These are phyloP conservation scores for Thelonectria olida DNA, from an alignment of 2,329 filamentous ascomycete genomes.

Conservation along the genomic window DNA sequence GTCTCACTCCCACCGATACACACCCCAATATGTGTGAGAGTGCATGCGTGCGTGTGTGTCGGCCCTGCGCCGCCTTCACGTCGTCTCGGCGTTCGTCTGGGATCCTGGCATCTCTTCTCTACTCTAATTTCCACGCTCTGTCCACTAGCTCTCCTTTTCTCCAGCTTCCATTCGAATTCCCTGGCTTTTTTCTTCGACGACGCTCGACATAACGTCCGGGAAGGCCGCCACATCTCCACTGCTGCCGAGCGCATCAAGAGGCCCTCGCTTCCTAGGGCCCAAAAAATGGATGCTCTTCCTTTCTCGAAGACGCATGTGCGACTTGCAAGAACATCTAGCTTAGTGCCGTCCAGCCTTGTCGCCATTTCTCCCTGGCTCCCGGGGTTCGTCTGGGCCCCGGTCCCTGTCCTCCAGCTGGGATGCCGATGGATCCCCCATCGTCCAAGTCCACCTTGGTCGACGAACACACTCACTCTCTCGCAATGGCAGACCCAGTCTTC, in stretches of 20 bases:
- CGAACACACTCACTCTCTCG: constrained; percentile 34
- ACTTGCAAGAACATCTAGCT: constrained; percentile 7
- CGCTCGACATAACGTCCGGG: constrained; percentile 7
- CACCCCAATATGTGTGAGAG: neutral
- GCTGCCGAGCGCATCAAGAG: constrained; percentile 3
- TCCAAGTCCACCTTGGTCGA: constrained; percentile 37
- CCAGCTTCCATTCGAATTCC: neutral
- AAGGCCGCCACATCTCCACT: constrained; percentile 13
- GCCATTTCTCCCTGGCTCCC: constrained; percentile 34
- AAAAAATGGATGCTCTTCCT: neutral
- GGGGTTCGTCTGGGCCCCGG: constrained; percentile 32
- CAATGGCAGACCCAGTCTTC: constrained; percentile 32
- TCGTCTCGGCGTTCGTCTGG: constrained; percentile 37
- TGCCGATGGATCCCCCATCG: constrained; percentile 28
- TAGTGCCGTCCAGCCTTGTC: constrained; percentile 22
- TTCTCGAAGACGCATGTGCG: constrained; percentile 4
- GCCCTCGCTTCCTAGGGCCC: constrained; percentile 1
- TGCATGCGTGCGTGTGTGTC: constrained; percentile 22
- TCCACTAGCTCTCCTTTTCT: constrained; percentile 23
- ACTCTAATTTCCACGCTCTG: constrained; percentile 28
- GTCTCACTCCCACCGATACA: neutral
- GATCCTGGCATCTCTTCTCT: constrained; percentile 22
- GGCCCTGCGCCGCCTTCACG: constrained; percentile 37
- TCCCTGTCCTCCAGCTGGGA: constrained; percentile 22
- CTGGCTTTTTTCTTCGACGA: neutral